Percentiles rank a stretch among this genome's conserved stretches.
phyloP scores from a whole-genome alignment of 345 rosid species.

The Brassica juncea region DNA sequence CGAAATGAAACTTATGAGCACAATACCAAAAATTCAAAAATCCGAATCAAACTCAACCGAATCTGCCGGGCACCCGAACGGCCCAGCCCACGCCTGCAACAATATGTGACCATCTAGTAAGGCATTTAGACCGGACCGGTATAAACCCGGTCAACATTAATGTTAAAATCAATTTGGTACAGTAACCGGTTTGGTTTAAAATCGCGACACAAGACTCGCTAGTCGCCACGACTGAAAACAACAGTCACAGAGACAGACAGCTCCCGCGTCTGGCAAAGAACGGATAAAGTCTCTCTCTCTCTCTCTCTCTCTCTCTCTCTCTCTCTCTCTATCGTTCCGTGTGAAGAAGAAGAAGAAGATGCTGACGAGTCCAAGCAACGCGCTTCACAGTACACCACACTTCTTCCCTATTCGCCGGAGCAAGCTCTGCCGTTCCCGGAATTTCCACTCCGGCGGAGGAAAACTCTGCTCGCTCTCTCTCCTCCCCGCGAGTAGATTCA shows the following conservation, averaged over 20 bases:
- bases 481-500: conserved; percentile 44
- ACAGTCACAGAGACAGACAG: conserved; percentile 33
- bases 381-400: conserved; percentile 34
- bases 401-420: conserved; percentile 39
- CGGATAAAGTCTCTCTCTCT: conserved; percentile 48
- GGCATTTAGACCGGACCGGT: not conserved
- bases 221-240: conserved; percentile 27
- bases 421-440: conserved; percentile 29
- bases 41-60: too few relatives aligned
- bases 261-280: conserved; percentile 53
- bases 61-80: too few relatives aligned
- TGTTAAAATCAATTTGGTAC: not conserved
- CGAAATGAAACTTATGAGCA: too few relatives aligned
- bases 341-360: conserved; percentile 33
- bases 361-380: conserved; percentile 54
- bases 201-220: conserved; percentile 4
- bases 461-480: conserved; percentile 53
- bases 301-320: not conserved
- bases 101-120: too few relatives aligned
- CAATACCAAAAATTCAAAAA: too few relatives aligned
- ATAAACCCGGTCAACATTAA: not conserved
- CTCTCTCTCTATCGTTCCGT: not conserved
- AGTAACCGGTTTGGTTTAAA: conserved; percentile 20
- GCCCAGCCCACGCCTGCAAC: too few relatives aligned
- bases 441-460: conserved; percentile 31